Base-by-base conservation (phyloP, 306 rosid genomes). In the Inga oerstediana region DNA sequence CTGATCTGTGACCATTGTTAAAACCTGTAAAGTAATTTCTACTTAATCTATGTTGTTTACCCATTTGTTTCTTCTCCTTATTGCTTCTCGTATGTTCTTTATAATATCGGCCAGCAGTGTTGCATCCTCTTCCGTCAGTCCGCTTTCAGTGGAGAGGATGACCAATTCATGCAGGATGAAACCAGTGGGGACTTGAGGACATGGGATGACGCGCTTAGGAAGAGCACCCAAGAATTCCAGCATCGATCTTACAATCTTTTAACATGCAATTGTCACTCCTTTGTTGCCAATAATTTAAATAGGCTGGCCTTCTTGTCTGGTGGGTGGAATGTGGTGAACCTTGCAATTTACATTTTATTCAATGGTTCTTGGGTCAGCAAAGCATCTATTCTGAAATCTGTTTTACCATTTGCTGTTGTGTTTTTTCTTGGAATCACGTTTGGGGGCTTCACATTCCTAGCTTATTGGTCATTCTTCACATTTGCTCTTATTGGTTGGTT, bases 321-420 rank as follows among this genome's bases (percentile, higher is more conserved):
- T 22, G 91, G 97, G 77, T 96, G 99, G 99, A 96, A 96, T 77
- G 97, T 94, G 86, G 99, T 97, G 84, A 97, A 89, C 94, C 97
- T 97, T 71, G 98, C 98, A 5, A 84, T 89, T 89, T 89, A 90
- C 80, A 84, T 97, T 78, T 89, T 92, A 74, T 83, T 94, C 75
- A 91, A 88, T 88, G 97, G 98, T 17, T 85, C 88, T n/a, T 92
- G 98, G 99, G 98, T 97, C 74, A 87, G 91, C 91, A 87, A 20
- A 81, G 84, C 85, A 59, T 82, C 95, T 68, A 73, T 90, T 82
- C 85, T 91, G 85, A 81, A 89, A 12, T 84, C 99, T 19, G 49
- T 90, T 77, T 80, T 97, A 66, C 98, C 99, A 39, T 97, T 88
- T 86, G 81, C 87, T 30, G 54, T 92, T 71, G 88, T 87, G 72